A percentile compares a stretch with the other conserved stretches of the same genome.
phyloP scores from a whole-genome alignment of 176 grass and related monocot species.

The Urochloa ruziziensis region DNA sequence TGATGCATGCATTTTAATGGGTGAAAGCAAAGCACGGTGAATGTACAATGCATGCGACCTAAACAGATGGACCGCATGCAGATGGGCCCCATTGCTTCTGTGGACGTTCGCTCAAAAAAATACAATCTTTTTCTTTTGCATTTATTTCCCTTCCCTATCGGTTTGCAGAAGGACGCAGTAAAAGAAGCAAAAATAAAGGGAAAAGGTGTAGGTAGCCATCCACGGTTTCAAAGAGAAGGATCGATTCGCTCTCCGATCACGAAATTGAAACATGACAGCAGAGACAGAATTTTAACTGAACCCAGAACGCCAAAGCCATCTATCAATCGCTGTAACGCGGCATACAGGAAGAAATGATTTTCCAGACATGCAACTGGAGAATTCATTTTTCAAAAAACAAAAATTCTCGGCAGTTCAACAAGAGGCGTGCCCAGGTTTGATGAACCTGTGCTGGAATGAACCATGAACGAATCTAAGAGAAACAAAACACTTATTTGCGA shows the following conservation, averaged over 20 bases:
- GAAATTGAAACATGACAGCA: constrained; percentile 6
- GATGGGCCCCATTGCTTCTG: constrained; percentile 29
- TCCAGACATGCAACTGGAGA: background rate
- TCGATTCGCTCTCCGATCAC: constrained; percentile 18
- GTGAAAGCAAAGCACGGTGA: constrained; percentile 36
- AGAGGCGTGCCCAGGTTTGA: background rate
- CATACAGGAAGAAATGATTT: background rate
- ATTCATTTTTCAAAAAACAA: background rate
- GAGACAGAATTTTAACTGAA: background rate
- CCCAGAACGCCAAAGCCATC: background rate
- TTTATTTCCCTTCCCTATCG: constrained; percentile 42
- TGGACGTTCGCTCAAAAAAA: constrained; percentile 38
- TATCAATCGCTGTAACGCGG: background rate
- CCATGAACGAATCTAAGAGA: background rate
- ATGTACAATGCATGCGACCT: constrained; percentile 48
- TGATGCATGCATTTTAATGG: constrained; percentile 49
- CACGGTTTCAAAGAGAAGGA: constrained; percentile 33
- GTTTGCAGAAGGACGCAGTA: constrained; percentile 42
- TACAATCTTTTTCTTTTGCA: constrained; percentile 28
- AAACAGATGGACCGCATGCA: constrained; percentile 45
- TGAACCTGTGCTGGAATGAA: background rate
- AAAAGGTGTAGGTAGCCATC: constrained; percentile 27
- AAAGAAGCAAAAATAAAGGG: constrained; percentile 26
- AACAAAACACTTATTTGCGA: background rate
- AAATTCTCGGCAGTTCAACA: background rate